Percentiles rank a stretch among this genome's conserved stretches.
These are phyloP conservation scores for Rhynchospora breviuscula DNA, from an alignment of 176 grass and related monocot genomes.

Conservation along the genomic window DNA sequence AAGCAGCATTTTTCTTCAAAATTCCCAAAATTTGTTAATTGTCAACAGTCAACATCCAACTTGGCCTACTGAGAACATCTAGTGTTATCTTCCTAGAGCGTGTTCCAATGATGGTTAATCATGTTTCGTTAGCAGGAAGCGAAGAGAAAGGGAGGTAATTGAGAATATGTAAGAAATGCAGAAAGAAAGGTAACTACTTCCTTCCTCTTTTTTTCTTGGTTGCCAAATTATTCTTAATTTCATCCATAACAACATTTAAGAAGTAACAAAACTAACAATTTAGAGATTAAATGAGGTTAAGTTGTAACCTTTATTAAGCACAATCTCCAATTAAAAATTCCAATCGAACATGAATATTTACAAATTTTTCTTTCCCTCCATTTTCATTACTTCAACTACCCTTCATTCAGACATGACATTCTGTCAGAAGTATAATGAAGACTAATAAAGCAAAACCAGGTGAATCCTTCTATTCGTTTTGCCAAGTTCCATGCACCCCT, in stretches of 20 bases:
- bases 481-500: background rate
- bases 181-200: background rate
- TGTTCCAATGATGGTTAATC: background rate
- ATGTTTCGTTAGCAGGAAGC: background rate
- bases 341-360: background rate
- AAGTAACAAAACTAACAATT: background rate
- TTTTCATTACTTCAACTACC: background rate
- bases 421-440: background rate
- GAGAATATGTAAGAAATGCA: background rate
- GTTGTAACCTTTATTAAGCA: background rate
- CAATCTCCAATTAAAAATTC: no score
- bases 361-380: background rate
- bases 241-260: background rate
- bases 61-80: background rate
- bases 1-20: background rate
- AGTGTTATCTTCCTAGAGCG: background rate
- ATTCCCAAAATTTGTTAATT: background rate
- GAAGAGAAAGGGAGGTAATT: background rate
- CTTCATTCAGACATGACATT: background rate
- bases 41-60: background rate
- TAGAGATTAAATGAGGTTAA: background rate
- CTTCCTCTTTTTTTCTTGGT: background rate
- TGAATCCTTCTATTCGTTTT: background rate
- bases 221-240: background rate
- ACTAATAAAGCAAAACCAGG: background rate